Evolutionary conservation across 106 monocot species (phyloP), one percentile per base, ranked within the genome.

Genomic region (Cymbidium sinense): DNA sequence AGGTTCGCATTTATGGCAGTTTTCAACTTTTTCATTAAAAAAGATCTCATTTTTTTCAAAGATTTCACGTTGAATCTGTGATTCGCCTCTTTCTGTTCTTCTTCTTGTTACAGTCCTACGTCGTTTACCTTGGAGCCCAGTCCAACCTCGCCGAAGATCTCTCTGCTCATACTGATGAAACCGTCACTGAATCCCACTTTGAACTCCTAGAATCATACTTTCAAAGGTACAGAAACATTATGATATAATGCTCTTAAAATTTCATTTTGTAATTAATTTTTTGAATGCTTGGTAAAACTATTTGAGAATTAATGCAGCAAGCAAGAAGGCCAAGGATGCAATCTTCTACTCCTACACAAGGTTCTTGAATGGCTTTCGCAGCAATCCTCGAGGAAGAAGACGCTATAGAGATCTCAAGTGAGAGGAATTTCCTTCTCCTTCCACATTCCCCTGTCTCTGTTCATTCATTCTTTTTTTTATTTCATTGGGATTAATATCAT

Each of bases 321-420:
- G 75, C n/a, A 79, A 86, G 71, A 79, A 82, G 78, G 85, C 78
- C 10, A 17, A 34, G 43, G 79, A 86, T 61, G 67, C 82, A 35
- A 79, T 86, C 20, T 82, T 86, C 27, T 86, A 86, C 34, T 86
- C 85, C 1, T 86, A 86, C 50, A 79, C 85, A 17, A 70, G 69
- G 5, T 55, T 27, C 58, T 76, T 86, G 70, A 82, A 86, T 64
- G 85, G 85, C 25, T 86, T n/a, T 86, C 65, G 85, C 85, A n/a
- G 85, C 85, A 0, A 70, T 58, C 34, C 70, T 86, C 17, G 85
- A 86, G 33, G 85, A 86, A 36, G 79, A 86, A 2, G 79, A 76
- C 10, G 85, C 85, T 61, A 1, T 70, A 4, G 35, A 79, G 76
- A 79, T 86, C 41, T 79, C 78, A 44, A 82, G 85, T 86, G 64